Evolutionary conservation across 192 early-diverging fungal species (phyloP).

Genomic region (Paraglomus brasilianum): DNA sequence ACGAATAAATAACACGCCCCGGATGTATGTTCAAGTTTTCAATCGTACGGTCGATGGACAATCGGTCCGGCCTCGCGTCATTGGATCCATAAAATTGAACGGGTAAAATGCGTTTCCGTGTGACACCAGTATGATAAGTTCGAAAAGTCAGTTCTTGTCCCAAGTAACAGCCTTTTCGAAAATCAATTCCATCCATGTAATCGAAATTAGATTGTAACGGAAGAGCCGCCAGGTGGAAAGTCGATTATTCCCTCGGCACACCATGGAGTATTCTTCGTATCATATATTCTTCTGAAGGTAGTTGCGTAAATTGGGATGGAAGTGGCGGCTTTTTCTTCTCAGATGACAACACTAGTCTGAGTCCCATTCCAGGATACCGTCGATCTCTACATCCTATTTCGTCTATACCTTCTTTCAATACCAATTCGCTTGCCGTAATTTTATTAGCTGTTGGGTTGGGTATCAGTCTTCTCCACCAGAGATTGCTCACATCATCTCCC

Average conservation of each 20-base stretch:
- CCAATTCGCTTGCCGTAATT: background rate
- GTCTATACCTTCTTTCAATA: constrained; percentile 32
- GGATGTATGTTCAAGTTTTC: background rate
- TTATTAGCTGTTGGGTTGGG: constrained; percentile 2
- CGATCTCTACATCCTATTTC: constrained; percentile 46
- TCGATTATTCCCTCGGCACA: constrained; percentile 86
- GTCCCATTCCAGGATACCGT: constrained; percentile 37
- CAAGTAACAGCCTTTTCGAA: constrained; percentile 96
- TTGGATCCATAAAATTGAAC: constrained; percentile 55
- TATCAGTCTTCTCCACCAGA: constrained; percentile 32
- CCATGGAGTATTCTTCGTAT: constrained; percentile 81
- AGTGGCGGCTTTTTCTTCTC: constrained; percentile 38
- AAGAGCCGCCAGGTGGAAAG: constrained; percentile 67
- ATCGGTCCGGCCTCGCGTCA: constrained; percentile 22
- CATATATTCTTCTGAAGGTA: constrained; percentile 59
- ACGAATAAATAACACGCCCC: background rate
- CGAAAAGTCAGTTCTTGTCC: constrained; percentile 98
- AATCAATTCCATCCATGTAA: constrained; percentile 91
- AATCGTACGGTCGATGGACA: constrained; percentile 15
- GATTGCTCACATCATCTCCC: constrained; percentile 52
- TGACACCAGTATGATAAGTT: constrained; percentile 92
- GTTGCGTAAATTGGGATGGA: constrained; percentile 53
- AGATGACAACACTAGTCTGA: constrained; percentile 25
- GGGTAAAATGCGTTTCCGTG: constrained; percentile 88
- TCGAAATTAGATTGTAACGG: constrained; percentile 94